These are phyloP conservation scores for Colletotrichum lindemuthianum DNA, from an alignment of 2,329 filamentous ascomycete genomes.

Conservation along the genomic window DNA sequence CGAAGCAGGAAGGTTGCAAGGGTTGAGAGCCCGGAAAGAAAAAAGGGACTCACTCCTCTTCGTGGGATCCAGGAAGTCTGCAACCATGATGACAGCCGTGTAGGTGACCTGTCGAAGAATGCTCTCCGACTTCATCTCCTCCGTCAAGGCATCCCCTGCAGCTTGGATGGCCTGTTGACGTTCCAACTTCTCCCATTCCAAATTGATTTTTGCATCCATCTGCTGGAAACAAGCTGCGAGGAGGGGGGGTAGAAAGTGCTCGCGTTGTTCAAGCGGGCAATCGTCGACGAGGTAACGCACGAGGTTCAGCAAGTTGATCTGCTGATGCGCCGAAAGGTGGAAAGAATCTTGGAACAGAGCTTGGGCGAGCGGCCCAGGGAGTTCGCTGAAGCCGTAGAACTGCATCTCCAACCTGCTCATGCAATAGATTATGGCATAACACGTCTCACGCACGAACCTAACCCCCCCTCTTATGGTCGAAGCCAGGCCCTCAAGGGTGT, in stretches of 20 bases:
- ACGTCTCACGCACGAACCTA: slow-evolving; percentile 88
- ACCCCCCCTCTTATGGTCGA: slow-evolving; percentile 92
- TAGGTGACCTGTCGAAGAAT: slow-evolving; percentile 93
- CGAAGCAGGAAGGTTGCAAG: background rate
- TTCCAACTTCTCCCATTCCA: slow-evolving; percentile 85
- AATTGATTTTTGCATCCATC: slow-evolving; percentile 86
- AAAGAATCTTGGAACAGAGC: slow-evolving; percentile 86
- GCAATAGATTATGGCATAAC: slow-evolving; percentile 93
- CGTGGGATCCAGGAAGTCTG: slow-evolving; percentile 84
- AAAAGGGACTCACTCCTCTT: slow-evolving; percentile 63
- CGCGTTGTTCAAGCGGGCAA: slow-evolving; percentile 81
- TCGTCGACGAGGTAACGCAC: slow-evolving; percentile 91
- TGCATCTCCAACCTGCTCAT: slow-evolving; percentile 87
- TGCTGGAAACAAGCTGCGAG: slow-evolving; percentile 84
- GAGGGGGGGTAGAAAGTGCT: slow-evolving; percentile 86
- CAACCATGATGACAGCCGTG: slow-evolving; percentile 90
- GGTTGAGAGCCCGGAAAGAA: background rate
- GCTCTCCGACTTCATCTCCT: slow-evolving; percentile 98
- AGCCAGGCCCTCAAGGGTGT: slow-evolving; percentile 90
- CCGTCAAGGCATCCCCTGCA: slow-evolving; percentile 81
- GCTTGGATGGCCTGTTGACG: slow-evolving; percentile 69
- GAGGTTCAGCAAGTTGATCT: slow-evolving; percentile 91
- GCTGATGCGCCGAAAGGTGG: slow-evolving; percentile 88
- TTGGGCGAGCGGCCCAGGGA: slow-evolving; percentile 84
- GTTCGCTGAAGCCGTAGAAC: slow-evolving; percentile 89